Conservation (phyloP, 805 yeast species). For the Yamadazyma tumulicola region DNA sequence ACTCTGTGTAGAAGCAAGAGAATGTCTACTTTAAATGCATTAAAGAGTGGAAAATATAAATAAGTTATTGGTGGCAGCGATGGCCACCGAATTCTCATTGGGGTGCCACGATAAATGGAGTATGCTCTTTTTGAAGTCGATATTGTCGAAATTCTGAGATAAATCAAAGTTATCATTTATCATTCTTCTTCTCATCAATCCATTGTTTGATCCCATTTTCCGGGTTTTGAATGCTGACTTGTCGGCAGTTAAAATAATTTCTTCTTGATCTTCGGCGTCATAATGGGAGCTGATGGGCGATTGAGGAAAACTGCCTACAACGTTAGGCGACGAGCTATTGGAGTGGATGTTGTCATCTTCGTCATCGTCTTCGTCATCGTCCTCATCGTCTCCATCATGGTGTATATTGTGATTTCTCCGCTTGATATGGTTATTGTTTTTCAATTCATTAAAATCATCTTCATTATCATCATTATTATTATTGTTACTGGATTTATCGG, state of each 20-base stretch:
- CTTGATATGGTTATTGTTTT: constrained; percentile 8
- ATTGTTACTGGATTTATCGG: background rate
- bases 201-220: constrained; percentile 44
- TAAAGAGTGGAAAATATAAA: constrained; percentile 77
- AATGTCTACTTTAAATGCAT: constrained; percentile 9
- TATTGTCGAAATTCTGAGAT: constrained; percentile 68
- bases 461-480: constrained; percentile 1
- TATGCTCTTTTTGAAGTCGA: constrained; percentile 92
- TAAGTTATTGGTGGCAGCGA: constrained; percentile 95
- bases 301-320: constrained; percentile 19
- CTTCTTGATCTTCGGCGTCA: constrained; percentile 38
- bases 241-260: constrained; percentile 93
- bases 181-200: constrained; percentile 46
- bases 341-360: constrained; percentile 20
- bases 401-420: constrained; percentile 1
- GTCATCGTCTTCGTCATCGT: constrained; percentile 38
- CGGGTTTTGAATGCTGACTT: constrained; percentile 90
- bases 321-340: constrained; percentile 8
- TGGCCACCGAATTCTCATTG: constrained; percentile 90
- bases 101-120: constrained; percentile 99
- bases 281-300: constrained; percentile 30
- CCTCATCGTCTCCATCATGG: constrained; percentile 21
- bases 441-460: constrained; percentile 15
- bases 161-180: constrained; percentile 48
- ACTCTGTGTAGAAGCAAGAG: background rate